Percentiles rank a stretch among this genome's conserved stretches.
Conservation (phyloP, 352 stramenopile species). For the Phytophthora crassamura region DNA sequence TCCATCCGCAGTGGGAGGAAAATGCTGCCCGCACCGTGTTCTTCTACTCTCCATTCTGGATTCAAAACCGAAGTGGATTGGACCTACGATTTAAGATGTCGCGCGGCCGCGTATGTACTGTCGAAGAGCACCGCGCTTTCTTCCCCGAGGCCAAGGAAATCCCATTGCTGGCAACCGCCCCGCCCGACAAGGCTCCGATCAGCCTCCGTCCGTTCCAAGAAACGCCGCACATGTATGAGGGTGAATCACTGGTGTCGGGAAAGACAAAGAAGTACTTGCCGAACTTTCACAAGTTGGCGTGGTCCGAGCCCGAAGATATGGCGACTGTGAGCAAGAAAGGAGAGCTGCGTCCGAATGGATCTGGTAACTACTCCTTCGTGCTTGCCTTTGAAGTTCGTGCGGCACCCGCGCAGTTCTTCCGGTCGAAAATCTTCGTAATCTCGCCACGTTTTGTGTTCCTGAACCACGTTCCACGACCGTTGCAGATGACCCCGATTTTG, state of each 20-base stretch:
- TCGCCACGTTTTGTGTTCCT: constrained; percentile 80
- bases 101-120: constrained; percentile 60
- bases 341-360: constrained; percentile 57
- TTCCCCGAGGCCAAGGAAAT: constrained; percentile 72
- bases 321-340: constrained; percentile 77
- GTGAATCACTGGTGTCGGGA: constrained; percentile 50
- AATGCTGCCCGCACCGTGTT: constrained; percentile 67
- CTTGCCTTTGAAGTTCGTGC: constrained; percentile 84
- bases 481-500: constrained; percentile 79
- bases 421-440: constrained; percentile 84
- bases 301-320: constrained; percentile 79
- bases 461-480: constrained; percentile 60
- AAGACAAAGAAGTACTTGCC: constrained; percentile 80
- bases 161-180: constrained; percentile 68
- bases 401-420: constrained; percentile 81
- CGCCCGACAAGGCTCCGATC: constrained; percentile 68
- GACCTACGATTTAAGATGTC: constrained; percentile 74
- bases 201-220: constrained; percentile 76
- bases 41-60: constrained; percentile 84
- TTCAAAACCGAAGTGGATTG: constrained; percentile 85
- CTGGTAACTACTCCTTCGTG: constrained; percentile 69
- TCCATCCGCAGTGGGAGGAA: constrained; percentile 72
- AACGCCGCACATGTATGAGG: constrained; percentile 62
- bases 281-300: constrained; percentile 72
- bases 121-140: constrained; percentile 75